phyloP scores from a whole-genome alignment of 495 filamentous ascomycete genomes.

The Neurospora sp. region DNA sequence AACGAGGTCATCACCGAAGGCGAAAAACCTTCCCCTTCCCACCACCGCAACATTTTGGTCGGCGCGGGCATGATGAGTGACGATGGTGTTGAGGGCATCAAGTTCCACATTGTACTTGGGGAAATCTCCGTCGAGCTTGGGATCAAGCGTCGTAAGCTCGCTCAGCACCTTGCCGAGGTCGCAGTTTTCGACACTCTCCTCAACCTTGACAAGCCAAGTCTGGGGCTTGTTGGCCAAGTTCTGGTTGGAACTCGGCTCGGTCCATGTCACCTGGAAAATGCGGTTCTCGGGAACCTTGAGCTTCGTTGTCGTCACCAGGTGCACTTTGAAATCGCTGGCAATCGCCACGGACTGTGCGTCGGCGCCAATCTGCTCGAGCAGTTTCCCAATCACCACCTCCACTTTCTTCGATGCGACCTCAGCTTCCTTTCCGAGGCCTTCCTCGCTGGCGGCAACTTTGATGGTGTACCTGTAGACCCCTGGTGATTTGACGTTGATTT shows the following conservation, averaged over 20 bases:
- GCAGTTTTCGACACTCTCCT: constrained; percentile 23
- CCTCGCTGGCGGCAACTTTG: constrained; percentile 19
- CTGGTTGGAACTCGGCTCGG: constrained; percentile 31
- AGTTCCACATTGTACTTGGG: constrained; percentile 30
- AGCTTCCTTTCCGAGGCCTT: constrained; percentile 26
- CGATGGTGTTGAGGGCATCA: constrained; percentile 41
- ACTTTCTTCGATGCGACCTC: constrained; percentile 39
- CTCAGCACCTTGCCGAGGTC: constrained; percentile 39
- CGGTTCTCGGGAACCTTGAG: constrained; percentile 26
- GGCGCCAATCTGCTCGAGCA: constrained; percentile 16
- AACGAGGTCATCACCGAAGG: constrained; percentile 14
- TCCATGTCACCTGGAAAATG: constrained; percentile 31
- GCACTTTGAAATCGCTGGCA: constrained; percentile 51
- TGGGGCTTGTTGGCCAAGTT: constrained; percentile 10
- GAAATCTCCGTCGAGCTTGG: constrained; percentile 26
- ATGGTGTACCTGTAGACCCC: constrained; percentile 31
- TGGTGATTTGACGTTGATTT: constrained; percentile 31
- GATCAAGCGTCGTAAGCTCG: constrained; percentile 41
- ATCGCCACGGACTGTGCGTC: constrained; percentile 12
- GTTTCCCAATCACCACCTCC: constrained; percentile 34
- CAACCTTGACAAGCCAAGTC: constrained; percentile 35
- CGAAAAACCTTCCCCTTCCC: constrained; percentile 37
- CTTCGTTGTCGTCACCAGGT: constrained; percentile 33
- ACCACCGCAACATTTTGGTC: constrained; percentile 20
- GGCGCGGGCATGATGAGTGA: constrained; percentile 31